Evolutionary conservation across 805 yeast genomes (phyloP).

Genomic region (Candida nonsorbophila): DNA sequence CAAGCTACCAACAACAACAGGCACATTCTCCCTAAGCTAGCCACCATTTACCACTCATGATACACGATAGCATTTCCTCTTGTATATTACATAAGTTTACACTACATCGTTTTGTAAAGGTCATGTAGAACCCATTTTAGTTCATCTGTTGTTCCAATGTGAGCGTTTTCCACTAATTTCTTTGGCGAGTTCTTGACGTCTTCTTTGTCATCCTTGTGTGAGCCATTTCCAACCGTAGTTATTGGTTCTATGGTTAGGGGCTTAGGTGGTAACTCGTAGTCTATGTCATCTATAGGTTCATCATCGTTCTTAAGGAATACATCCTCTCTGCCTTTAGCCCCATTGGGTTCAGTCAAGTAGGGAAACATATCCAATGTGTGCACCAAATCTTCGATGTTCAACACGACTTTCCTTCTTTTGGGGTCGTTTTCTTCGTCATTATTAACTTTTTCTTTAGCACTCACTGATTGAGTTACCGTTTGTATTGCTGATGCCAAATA

Average conservation of each 20-base stretch:
- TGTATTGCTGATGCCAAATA: conserved; percentile 19
- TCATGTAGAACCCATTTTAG: conserved; percentile 69
- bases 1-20: no score
- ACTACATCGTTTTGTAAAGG: conserved; percentile 40
- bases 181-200: conserved; percentile 3
- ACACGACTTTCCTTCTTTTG: conserved; percentile 18
- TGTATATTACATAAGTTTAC: not conserved
- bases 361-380: conserved; percentile 64
- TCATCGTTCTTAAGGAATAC: conserved; percentile 56
- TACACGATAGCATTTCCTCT: no score
- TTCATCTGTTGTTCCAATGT: conserved; percentile 61
- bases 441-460: conserved; percentile 1
- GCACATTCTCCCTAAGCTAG: no score
- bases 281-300: conserved; percentile 40
- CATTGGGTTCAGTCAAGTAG: conserved; percentile 62
- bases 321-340: conserved; percentile 49
- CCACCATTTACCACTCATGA: no score
- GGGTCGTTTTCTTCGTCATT: conserved; percentile 8
- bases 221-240: conserved; percentile 1
- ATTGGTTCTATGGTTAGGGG: conserved; percentile 6
- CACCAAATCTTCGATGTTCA: conserved; percentile 63
- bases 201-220: conserved; percentile 2
- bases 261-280: conserved; percentile 26
- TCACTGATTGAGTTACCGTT: conserved; percentile 8
- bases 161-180: conserved; percentile 12